Evolutionary conservation across 371 early-diverging fungal species (phyloP).

Genomic region (Mortierella sp.): DNA sequence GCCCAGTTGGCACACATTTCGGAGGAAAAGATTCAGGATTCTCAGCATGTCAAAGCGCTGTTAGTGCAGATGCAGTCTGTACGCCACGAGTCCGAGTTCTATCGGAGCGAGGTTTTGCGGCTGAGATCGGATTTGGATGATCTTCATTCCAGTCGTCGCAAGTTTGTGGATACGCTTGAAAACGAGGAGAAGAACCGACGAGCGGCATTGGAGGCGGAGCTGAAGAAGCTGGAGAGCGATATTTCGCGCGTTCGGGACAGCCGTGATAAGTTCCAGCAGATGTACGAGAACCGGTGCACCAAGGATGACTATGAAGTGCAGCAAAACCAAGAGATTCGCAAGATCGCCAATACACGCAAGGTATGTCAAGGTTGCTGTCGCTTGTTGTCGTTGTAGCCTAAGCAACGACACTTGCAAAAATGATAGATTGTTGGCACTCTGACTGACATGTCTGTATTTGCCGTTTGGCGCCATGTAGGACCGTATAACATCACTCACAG

Average conservation of each 20-base stretch:
- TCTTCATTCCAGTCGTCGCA: conserved; percentile 75
- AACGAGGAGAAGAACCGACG: conserved; percentile 76
- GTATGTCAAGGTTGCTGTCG: not conserved
- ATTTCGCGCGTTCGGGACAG: conserved; percentile 81
- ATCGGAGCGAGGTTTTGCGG: conserved; percentile 65
- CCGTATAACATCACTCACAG: conserved; percentile 71
- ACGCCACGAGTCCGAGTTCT: conserved; percentile 61
- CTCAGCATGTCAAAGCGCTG: conserved; percentile 62
- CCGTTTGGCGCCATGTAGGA: conserved; percentile 51
- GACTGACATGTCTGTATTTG: not conserved
- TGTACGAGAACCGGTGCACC: conserved; percentile 76
- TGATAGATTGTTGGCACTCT: not conserved
- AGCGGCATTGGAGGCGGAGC: conserved; percentile 69
- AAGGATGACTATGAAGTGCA: conserved; percentile 74
- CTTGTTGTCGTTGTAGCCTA: not conserved
- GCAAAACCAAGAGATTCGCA: conserved; percentile 73
- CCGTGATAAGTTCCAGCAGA: conserved; percentile 83
- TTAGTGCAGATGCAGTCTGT: conserved; percentile 68
- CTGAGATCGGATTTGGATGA: conserved; percentile 73
- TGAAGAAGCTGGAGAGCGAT: conserved; percentile 81
- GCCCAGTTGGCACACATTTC: conserved; percentile 62
- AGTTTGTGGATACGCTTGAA: conserved; percentile 60
- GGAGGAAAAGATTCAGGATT: conserved; percentile 63
- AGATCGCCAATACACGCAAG: conserved; percentile 77
- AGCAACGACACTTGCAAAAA: no score